phyloP scores from a whole-genome alignment of 306 rosid species.

The Cajanus cajan region DNA sequence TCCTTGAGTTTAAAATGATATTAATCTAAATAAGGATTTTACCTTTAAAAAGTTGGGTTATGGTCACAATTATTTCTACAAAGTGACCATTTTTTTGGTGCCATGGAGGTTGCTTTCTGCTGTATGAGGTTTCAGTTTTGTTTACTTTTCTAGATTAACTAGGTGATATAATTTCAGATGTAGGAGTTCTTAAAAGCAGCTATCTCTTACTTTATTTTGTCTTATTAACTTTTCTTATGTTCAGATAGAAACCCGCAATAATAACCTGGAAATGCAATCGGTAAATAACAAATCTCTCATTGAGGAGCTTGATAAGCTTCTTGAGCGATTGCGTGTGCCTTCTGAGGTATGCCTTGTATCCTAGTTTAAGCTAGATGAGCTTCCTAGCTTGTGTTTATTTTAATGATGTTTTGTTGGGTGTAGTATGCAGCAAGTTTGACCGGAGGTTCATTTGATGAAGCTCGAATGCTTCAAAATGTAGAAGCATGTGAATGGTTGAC shows the following conservation, averaged over 20 bases:
- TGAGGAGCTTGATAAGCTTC: slow-evolving; percentile 91
- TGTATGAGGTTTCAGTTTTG: slow-evolving; percentile 14
- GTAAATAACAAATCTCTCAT: slow-evolving; percentile 94
- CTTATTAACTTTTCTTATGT: slow-evolving; percentile 32
- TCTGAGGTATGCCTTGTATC: slow-evolving; percentile 64
- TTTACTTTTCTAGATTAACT: slow-evolving; percentile 1
- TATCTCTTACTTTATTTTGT: slow-evolving; percentile 27
- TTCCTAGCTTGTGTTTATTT: slow-evolving; percentile 23
- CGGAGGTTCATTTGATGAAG: slow-evolving; percentile 93
- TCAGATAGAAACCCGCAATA: slow-evolving; percentile 95
- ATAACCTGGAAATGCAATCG: slow-evolving; percentile 91
- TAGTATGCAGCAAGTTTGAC: slow-evolving; percentile 86
- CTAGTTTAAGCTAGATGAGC: slow-evolving; percentile 20
- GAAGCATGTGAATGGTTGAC: slow-evolving; percentile 99
- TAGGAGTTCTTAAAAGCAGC: neutral
- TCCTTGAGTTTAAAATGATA: neutral
- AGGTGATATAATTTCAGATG: slow-evolving; percentile 10
- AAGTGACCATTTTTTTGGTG: slow-evolving; percentile 2
- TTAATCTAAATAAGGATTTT: slow-evolving; percentile 4
- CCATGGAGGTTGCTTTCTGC: slow-evolving; percentile 20
- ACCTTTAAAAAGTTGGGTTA: neutral
- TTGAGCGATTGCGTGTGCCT: slow-evolving; percentile 81
- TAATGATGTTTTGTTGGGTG: slow-evolving; percentile 43
- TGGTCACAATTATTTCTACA: slow-evolving; percentile 2
- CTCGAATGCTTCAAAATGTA: slow-evolving; percentile 85